phyloP scores from a whole-genome alignment of 306 rosid species.

The Quercus rubra region DNA sequence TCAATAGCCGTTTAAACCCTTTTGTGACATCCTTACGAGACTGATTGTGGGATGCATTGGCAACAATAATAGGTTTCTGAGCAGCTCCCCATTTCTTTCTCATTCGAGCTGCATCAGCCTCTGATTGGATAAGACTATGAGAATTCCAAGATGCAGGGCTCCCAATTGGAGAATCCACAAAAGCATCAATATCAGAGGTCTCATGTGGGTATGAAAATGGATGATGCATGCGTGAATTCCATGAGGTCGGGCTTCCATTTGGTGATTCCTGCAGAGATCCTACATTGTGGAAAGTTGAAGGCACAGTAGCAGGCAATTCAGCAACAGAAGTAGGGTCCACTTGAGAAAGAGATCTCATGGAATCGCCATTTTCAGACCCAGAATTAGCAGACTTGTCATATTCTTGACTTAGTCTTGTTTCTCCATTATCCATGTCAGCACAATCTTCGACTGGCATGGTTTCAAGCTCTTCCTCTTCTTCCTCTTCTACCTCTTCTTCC shows the following conservation, averaged over 20 bases:
- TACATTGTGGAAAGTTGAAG: conserved; percentile 51
- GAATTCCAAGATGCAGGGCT: conserved; percentile 97
- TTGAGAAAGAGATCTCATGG: conserved; percentile 65
- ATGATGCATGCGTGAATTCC: conserved; percentile 75
- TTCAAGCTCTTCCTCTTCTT: conserved; percentile 55
- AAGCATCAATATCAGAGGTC: conserved; percentile 88
- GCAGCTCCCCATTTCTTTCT: conserved; percentile 99
- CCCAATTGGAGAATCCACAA: conserved; percentile 84
- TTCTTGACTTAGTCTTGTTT: conserved; percentile 58
- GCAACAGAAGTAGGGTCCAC: conserved; percentile 60
- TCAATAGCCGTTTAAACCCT: conserved; percentile 87
- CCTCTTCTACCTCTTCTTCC: conserved; percentile 71
- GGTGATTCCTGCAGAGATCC: conserved; percentile 87
- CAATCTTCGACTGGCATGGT: conserved; percentile 44
- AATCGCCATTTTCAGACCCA: conserved; percentile 74
- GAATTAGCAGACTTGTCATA: conserved; percentile 70
- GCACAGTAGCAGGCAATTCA: conserved; percentile 53
- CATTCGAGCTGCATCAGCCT: conserved; percentile 87
- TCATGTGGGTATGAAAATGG: conserved; percentile 80
- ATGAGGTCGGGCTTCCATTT: conserved; percentile 82
- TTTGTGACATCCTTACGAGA: conserved; percentile 89
- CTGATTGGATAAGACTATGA: conserved; percentile 71
- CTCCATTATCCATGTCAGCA: conserved; percentile 55
- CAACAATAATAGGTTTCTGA: conserved; percentile 76
- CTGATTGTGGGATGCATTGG: conserved; percentile 76